Conservation (phyloP, 441 rosid species). For the Brassica balearica region DNA sequence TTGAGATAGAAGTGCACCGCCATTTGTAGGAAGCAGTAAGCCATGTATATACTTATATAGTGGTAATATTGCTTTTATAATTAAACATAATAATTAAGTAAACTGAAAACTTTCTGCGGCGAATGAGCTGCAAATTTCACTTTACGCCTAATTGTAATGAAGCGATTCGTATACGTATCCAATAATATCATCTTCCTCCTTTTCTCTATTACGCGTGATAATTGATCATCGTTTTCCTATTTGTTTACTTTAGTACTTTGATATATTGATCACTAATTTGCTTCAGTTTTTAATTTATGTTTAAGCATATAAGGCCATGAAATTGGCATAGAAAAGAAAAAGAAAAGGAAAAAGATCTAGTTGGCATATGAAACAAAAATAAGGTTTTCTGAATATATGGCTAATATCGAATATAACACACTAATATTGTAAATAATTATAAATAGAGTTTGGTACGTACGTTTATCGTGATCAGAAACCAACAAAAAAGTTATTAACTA, state of each 20-base stretch:
- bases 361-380: conserved; percentile 30
- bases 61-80: neutral
- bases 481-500: conserved; percentile 8
- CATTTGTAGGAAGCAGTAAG: conserved; percentile 33
- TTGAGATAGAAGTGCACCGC: conserved; percentile 46
- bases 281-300: conserved; percentile 14
- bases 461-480: neutral
- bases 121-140: conserved; percentile 47
- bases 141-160: conserved; percentile 46
- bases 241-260: neutral
- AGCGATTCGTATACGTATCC: conserved; percentile 44
- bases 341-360: conserved; percentile 8
- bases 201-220: conserved; percentile 61
- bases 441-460: conserved; percentile 37
- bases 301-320: conserved; percentile 5
- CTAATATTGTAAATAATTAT: conserved; percentile 13
- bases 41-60: conserved; percentile 2
- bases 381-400: conserved; percentile 35
- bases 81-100: neutral
- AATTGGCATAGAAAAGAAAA: neutral
- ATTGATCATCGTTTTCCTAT: neutral
- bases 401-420: conserved; percentile 22
- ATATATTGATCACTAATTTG: neutral
- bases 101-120: conserved; percentile 44
- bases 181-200: conserved; percentile 49